These are phyloP conservation scores for Penicillium simplicissimum DNA, from an alignment of 495 filamentous ascomycete genomes.

Conservation along the genomic window DNA sequence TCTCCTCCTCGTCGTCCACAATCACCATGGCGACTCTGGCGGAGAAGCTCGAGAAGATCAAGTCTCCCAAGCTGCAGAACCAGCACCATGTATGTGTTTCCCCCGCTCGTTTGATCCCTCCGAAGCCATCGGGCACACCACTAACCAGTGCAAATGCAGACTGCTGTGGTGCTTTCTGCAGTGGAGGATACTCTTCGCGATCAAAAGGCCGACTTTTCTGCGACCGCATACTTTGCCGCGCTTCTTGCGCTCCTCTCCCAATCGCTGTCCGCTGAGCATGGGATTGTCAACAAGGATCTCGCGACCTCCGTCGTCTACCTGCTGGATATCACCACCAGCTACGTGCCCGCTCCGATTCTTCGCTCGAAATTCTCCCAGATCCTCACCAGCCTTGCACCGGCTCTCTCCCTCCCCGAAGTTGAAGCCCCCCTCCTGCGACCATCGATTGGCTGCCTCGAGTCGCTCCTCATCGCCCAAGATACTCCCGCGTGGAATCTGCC, in stretches of 20 bases:
- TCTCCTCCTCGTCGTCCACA: slow-evolving; percentile 30
- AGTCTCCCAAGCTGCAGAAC: slow-evolving; percentile 93
- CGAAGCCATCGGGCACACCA: background rate
- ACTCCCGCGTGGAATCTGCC: slow-evolving; percentile 81
- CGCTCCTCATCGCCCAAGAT: slow-evolving; percentile 85
- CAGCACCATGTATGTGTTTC: slow-evolving; percentile 73
- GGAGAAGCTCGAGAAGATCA: slow-evolving; percentile 93
- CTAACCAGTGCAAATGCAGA: slow-evolving; percentile 53
- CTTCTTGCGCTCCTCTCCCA: slow-evolving; percentile 86
- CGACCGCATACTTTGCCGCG: slow-evolving; percentile 94
- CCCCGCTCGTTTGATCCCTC: slow-evolving; percentile 6
- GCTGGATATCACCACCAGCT: slow-evolving; percentile 84
- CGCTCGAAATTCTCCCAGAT: slow-evolving; percentile 93
- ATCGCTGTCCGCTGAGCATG: slow-evolving; percentile 60
- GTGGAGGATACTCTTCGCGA: slow-evolving; percentile 90
- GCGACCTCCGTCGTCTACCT: slow-evolving; percentile 91
- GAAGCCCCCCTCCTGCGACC: slow-evolving; percentile 84
- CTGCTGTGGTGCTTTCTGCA: slow-evolving; percentile 81
- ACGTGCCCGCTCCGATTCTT: slow-evolving; percentile 79
- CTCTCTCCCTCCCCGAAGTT: slow-evolving; percentile 73
- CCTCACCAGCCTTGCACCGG: slow-evolving; percentile 79
- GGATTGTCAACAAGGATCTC: slow-evolving; percentile 77
- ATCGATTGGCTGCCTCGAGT: slow-evolving; percentile 92
- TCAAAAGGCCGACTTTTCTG: slow-evolving; percentile 75
- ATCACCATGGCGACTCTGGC: slow-evolving; percentile 68